Conservation (phyloP, 805 yeast species). For the Ogataea henricii region DNA sequence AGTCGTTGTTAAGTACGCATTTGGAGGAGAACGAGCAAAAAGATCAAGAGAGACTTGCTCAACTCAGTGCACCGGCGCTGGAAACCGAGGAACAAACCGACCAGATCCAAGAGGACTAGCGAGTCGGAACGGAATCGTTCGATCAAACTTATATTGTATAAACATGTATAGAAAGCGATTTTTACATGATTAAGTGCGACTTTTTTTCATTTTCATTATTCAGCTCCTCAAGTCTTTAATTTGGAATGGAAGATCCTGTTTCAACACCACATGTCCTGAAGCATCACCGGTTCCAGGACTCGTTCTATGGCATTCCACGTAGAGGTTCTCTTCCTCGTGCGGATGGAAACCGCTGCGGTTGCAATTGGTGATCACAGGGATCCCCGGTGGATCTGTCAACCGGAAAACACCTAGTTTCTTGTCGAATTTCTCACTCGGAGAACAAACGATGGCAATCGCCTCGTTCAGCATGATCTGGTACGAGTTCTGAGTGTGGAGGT, state of each 20-base stretch:
- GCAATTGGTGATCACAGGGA: slow-evolving; percentile 56
- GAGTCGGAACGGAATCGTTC: slow-evolving; percentile 3
- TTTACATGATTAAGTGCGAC: slow-evolving; percentile 6
- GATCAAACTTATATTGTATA: slow-evolving; percentile 9
- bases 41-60: slow-evolving; percentile 32
- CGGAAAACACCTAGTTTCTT: slow-evolving; percentile 60
- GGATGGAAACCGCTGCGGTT: slow-evolving; percentile 58
- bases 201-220: not conserved
- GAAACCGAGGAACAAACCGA: not conserved
- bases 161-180: slow-evolving; percentile 2
- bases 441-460: slow-evolving; percentile 66
- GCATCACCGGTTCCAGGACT: slow-evolving; percentile 30
- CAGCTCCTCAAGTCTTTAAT: slow-evolving; percentile 49
- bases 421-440: slow-evolving; percentile 46
- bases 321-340: slow-evolving; percentile 52
- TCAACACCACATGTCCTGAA: slow-evolving; percentile 52
- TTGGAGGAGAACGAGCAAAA: slow-evolving; percentile 35
- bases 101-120: slow-evolving; percentile 5
- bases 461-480: slow-evolving; percentile 72
- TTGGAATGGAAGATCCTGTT: slow-evolving; percentile 47
- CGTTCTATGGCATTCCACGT: slow-evolving; percentile 45
- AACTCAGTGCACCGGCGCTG: slow-evolving; percentile 24
- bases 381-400: slow-evolving; percentile 66
- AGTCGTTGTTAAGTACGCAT: slow-evolving; percentile 29
- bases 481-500: slow-evolving; percentile 66